Evolutionary conservation across 2,329 filamentous ascomycete genomes (phyloP).

Genomic region (Paecilomyces sp.): DNA sequence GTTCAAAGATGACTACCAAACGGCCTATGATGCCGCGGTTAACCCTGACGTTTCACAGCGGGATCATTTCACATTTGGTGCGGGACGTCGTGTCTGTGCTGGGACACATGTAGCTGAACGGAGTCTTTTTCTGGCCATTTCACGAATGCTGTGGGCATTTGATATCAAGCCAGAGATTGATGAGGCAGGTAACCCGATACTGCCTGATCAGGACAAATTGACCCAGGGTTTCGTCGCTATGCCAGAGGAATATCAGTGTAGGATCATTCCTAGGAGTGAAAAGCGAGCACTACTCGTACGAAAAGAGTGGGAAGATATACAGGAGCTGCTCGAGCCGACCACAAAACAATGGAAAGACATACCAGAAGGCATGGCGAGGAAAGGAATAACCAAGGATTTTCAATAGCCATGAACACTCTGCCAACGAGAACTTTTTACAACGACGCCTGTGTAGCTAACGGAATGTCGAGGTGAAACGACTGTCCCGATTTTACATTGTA

Average conservation of each 20-base stretch:
- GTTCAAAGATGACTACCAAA: conserved; percentile 5
- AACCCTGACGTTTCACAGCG: conserved; percentile 36
- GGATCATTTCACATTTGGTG: conserved; percentile 51
- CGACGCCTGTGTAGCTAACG: too few relatives aligned
- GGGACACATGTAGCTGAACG: conserved; percentile 50
- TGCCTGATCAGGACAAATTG: conserved; percentile 32
- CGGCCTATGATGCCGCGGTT: conserved; percentile 25
- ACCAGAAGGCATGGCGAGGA: not conserved
- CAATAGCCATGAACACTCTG: not conserved
- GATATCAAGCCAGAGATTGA: conserved; percentile 27
- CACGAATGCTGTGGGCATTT: conserved; percentile 45
- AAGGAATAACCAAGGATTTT: not conserved
- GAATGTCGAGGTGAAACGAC: too few relatives aligned
- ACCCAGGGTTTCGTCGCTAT: conserved; percentile 39
- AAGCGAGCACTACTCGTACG: conserved; percentile 12
- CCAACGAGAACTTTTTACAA: not conserved
- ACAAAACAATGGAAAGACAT: not conserved
- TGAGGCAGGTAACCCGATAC: conserved; percentile 21
- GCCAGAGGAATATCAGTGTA: conserved; percentile 29
- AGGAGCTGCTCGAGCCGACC: not conserved
- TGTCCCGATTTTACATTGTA: not conserved
- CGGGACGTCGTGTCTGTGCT: conserved; percentile 51
- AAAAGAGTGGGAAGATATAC: conserved; percentile 19
- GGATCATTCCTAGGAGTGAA: conserved; percentile 6
- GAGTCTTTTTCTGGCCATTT: conserved; percentile 41